A percentile compares a stretch with the other conserved stretches of the same genome.
These are phyloP conservation scores for Cystoisospora suis DNA, from an alignment of 169 alveolate species.

Conservation along the genomic window DNA sequence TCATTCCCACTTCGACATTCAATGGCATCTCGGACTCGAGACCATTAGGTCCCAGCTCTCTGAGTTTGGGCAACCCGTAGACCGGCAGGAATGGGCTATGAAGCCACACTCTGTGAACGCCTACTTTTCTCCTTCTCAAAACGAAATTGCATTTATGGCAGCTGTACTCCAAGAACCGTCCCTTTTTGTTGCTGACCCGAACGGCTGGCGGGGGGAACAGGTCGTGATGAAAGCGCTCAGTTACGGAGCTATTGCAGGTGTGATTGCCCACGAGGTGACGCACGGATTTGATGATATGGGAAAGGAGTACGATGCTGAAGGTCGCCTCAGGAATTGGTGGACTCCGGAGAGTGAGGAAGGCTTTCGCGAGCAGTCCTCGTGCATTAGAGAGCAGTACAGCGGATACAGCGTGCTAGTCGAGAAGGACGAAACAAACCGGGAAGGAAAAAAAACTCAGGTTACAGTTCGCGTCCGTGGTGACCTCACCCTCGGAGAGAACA, in stretches of 20 bases:
- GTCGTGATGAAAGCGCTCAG: constrained; percentile 26
- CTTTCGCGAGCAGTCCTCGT: background rate
- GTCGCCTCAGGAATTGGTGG: constrained; percentile 26
- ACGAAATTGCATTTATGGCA: constrained; percentile 24
- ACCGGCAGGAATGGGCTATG: constrained; percentile 19
- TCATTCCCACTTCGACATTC: background rate
- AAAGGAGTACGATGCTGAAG: constrained; percentile 19
- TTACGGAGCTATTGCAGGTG: constrained; percentile 42
- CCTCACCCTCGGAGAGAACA: constrained; percentile 22
- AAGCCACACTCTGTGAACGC: constrained; percentile 24
- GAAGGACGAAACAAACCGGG: background rate
- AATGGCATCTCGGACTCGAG: background rate
- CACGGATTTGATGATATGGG: constrained; percentile 50
- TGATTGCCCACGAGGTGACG: constrained; percentile 39
- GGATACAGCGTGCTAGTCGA: background rate
- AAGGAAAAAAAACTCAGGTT: background rate
- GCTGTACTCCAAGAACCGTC: constrained; percentile 39
- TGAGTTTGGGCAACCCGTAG: background rate
- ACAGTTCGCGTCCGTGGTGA: background rate
- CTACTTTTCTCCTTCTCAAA: background rate
- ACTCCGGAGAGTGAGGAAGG: background rate
- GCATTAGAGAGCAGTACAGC: constrained; percentile 32
- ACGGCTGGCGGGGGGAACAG: background rate
- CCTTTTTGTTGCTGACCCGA: background rate
- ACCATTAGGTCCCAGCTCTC: background rate